A percentile compares a stretch with the other conserved stretches of the same genome.
Conservation (phyloP, 2,329 filamentous ascomycete genomes). For the Colletotrichum navitas region DNA sequence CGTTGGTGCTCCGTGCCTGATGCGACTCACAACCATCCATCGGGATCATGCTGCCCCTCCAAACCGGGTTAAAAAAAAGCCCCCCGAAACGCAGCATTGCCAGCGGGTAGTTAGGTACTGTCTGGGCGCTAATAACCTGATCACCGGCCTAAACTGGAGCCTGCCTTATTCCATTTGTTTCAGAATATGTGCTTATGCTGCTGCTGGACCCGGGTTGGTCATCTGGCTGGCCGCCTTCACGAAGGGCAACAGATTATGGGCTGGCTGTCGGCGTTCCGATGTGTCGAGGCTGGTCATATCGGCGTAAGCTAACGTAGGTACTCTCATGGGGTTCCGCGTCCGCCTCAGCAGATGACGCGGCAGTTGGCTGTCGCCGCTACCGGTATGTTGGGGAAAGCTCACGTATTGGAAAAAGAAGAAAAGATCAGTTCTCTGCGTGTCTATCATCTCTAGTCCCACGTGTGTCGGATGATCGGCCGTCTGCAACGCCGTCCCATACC, state of each 20-base stretch:
- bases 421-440: constrained; percentile 31
- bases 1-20: background rate
- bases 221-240: constrained; percentile 17
- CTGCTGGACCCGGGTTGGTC: constrained; percentile 37
- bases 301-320: constrained; percentile 33
- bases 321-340: constrained; percentile 23
- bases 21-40: constrained; percentile 4
- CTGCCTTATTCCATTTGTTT: constrained; percentile 22
- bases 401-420: constrained; percentile 1
- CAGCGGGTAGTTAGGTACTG: background rate
- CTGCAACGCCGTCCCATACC: constrained; percentile 37
- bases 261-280: constrained; percentile 30
- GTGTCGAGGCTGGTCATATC: constrained; percentile 24
- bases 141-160: constrained; percentile 13
- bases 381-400: constrained; percentile 1
- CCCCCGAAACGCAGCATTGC: background rate
- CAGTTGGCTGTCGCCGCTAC: constrained; percentile 14
- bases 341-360: constrained; percentile 39
- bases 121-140: constrained; percentile 20
- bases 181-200: constrained; percentile 40
- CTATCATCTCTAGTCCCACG: constrained; percentile 31
- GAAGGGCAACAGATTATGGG: constrained; percentile 15
- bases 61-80: background rate
- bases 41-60: background rate
- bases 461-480: constrained; percentile 34